Conservation (phyloP, 1,284 basidiomycete genomes). For the Heterobasidion parviporum region DNA sequence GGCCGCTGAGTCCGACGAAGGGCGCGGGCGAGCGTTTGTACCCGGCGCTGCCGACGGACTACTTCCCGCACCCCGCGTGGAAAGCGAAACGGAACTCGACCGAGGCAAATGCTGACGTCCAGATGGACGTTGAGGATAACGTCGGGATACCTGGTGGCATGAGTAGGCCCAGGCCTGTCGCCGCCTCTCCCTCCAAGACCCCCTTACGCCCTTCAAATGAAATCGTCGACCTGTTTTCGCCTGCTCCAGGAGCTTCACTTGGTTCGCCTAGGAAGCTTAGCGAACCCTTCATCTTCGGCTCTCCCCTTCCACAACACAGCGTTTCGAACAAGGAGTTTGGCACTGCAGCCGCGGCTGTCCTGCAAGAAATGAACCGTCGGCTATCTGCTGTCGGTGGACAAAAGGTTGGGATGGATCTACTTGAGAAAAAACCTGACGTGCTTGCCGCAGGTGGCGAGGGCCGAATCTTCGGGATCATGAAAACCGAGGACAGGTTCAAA, state of each 20-base stretch:
- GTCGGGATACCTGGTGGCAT: constrained; percentile 25
- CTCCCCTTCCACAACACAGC: constrained; percentile 44
- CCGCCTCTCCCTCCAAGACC: constrained; percentile 3
- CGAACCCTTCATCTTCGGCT: constrained; percentile 63
- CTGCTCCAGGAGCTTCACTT: constrained; percentile 14
- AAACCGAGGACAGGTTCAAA: constrained; percentile 38
- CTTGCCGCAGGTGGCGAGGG: not conserved
- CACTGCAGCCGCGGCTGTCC: constrained; percentile 49
- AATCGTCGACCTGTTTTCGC: constrained; percentile 31
- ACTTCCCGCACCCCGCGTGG: not conserved
- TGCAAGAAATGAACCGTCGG: constrained; percentile 73
- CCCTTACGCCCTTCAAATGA: constrained; percentile 11
- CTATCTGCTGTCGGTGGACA: constrained; percentile 40
- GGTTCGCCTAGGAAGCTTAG: constrained; percentile 2
- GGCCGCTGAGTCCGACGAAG: constrained; percentile 33
- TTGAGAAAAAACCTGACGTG: constrained; percentile 6
- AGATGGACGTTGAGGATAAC: constrained; percentile 10
- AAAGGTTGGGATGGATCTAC: constrained; percentile 29
- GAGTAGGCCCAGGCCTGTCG: constrained; percentile 4
- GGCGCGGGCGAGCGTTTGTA: constrained; percentile 25
- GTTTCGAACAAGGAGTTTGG: constrained; percentile 56
- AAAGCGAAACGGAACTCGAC: not conserved
- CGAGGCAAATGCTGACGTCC: not conserved
- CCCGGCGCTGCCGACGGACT: constrained; percentile 33
- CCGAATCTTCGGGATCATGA: not conserved